Percentiles rank a stretch among this genome's conserved stretches.
phyloP scores from a whole-genome alignment of 1,284 basidiomycete species.

The Earliella scabrosa region DNA sequence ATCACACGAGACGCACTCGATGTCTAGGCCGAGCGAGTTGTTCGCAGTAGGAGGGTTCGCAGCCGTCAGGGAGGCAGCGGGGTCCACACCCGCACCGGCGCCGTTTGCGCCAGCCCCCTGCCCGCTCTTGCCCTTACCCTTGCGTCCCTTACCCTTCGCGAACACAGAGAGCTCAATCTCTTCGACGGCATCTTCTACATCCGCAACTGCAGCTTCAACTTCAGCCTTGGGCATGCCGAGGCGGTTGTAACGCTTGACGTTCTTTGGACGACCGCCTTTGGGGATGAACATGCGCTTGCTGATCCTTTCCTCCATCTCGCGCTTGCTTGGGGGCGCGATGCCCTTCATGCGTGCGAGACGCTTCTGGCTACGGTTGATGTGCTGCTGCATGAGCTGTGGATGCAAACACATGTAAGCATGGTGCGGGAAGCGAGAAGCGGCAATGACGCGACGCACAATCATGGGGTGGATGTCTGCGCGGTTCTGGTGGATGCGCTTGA shows the following conservation, averaged over 20 bases:
- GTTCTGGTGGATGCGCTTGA: constrained; percentile 51
- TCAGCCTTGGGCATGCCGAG: constrained; percentile 22
- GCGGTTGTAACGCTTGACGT: constrained; percentile 42
- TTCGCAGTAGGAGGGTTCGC: constrained; percentile 55
- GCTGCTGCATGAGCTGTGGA: constrained; percentile 66
- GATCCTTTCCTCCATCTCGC: constrained; percentile 54
- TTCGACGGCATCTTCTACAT: constrained; percentile 4
- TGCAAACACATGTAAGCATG: neutral
- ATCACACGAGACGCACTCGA: constrained; percentile 64
- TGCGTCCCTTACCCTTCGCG: constrained; percentile 13
- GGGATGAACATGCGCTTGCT: constrained; percentile 53
- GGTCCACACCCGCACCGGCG: constrained; percentile 21
- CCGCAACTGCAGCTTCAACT: constrained; percentile 10
- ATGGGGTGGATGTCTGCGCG: constrained; percentile 58
- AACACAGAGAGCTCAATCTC: constrained; percentile 3
- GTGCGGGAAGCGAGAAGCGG: neutral
- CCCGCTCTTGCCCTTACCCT: constrained; percentile 19
- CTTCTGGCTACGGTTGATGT: constrained; percentile 67
- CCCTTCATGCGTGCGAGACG: constrained; percentile 76
- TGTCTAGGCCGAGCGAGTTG: constrained; percentile 74
- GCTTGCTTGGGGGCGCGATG: constrained; percentile 51
- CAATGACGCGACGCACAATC: constrained; percentile 52
- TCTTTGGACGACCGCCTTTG: constrained; percentile 27
- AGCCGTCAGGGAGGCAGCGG: constrained; percentile 46
- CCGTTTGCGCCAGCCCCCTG: constrained; percentile 9